These are phyloP conservation scores for Medicago truncatula DNA, from an alignment of 306 rosid species.

Conservation along the genomic window MtrunA17r5.0-ANR NC_053049.1:46242001-46242500, in stretches of 20 bases:
- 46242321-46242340: slow-evolving; percentile 4
- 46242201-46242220: slow-evolving; percentile 12
- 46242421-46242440: neutral
- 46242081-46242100: slow-evolving; percentile 76
- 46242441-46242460: neutral
- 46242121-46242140: slow-evolving; percentile 58
- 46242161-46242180: slow-evolving; percentile 48
- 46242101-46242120: slow-evolving; percentile 52
- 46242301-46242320: slow-evolving; percentile 2
- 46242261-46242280: slow-evolving; percentile 13
- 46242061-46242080: slow-evolving; percentile 67
- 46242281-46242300: slow-evolving; percentile 20
- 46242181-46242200: slow-evolving; percentile 23
- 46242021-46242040: slow-evolving; percentile 74
- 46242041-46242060: slow-evolving; percentile 87
- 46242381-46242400: neutral
- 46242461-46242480: slow-evolving; percentile 15
- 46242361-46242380: slow-evolving; percentile 17
- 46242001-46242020: slow-evolving; percentile 78
- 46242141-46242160: slow-evolving; percentile 54
- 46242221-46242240: slow-evolving; percentile 30
- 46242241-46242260: slow-evolving; percentile 30
- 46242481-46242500: neutral
- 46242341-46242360: slow-evolving; percentile 45
- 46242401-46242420: slow-evolving; percentile 11